Evolutionary conservation across 1,284 basidiomycete species (phyloP), one percentile per base, ranked within the genome.

Genomic region (Trametes hirsuta): DNA sequence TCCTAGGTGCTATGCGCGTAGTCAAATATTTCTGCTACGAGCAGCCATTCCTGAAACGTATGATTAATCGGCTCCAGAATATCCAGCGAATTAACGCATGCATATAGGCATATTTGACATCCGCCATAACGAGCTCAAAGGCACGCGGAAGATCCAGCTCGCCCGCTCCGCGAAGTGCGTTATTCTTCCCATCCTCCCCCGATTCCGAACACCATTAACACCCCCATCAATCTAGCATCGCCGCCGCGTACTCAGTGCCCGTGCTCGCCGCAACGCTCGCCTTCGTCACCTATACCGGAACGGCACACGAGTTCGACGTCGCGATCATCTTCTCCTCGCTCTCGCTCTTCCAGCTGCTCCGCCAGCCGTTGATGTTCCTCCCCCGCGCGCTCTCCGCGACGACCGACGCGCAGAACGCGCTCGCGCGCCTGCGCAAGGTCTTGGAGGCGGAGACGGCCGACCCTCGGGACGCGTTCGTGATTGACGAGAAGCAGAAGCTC

Each of bases 11-110:
- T 0, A 90, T 91, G 86, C 81, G 87, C 6, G 81, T 93, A 18
- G 86, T 91, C 65, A 93, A 93, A 71, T 88, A 88, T 68, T 91
- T 93, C 72, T 85, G 83, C 18, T 90, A 88, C 62, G 88, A 90
- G 72, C 67, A 78, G 1, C 85, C 87, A 0, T 89, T 88, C 71
- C 69, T 90, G 45, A 79, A 84, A 61, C 79, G 87, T 86, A 58
- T 70, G 80, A 71, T 30, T 10, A 11, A 37, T 8, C 18, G 24
- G 5, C n/a, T 24, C 5, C 10, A 18, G 4, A 21, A 8, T 30
- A 1, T 18, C 15, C 6, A 5, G 4, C 12, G 22, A 37, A 55
- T 21, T 47, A 44, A 35, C 41, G 6, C 10, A 51, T 45, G 36
- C 45, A 1, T 11, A 3, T 58, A 88, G 86, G 83, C 5, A 82